Base-by-base conservation (phyloP, 768 basidiomycete species). In the Nidula microcarpa region DNA sequence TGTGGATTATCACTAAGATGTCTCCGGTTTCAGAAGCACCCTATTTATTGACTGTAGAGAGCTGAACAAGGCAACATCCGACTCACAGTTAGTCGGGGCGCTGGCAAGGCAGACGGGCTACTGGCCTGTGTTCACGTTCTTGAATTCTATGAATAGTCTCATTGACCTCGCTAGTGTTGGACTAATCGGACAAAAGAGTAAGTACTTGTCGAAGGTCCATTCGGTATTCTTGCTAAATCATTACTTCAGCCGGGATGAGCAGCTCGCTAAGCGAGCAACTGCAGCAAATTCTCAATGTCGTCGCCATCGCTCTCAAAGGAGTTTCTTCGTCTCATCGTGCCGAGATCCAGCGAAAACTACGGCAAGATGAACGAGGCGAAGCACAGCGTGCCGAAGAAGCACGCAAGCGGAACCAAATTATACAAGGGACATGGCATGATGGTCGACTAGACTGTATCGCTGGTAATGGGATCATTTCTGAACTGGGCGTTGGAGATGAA, bases 121-220 rank as follows among this genome's bases (percentile, higher is more conserved):
- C 63, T 88, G 85, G 78, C 95, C 94, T 4, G 78, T 92, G 5
- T 95, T 97, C 69, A 86, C 86, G 4, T 89, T 94, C 70, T 72
- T 92, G 47, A 85, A 87, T 60, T 92, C 89, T 0, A 69, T 92
- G 63, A 89, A 81, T 60, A 87, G 82, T 56, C 70, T 98, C 53
- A 82, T 98, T 55, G 96, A 98, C 65, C 77, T 98, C n/a, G 94
- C 92, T 1, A 87, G 86, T 54, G 81, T 94, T 43, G 95, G 95
- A 1, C 63, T 98, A n/a, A 97, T 97, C 59, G 97, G 97, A 2
- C 93, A 97, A 64, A 98, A 98, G 73, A 82, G 91, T 88, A 51
- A 5, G 68, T 47, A 43, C 48, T 30, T 36, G 41, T 47, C 14
- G 7, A 46, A 46, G 11, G 23, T 41, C 44, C 13, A 23, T 14